Conservation (phyloP, 2,329 filamentous ascomycete species). For the Fusarium piperis region DNA sequence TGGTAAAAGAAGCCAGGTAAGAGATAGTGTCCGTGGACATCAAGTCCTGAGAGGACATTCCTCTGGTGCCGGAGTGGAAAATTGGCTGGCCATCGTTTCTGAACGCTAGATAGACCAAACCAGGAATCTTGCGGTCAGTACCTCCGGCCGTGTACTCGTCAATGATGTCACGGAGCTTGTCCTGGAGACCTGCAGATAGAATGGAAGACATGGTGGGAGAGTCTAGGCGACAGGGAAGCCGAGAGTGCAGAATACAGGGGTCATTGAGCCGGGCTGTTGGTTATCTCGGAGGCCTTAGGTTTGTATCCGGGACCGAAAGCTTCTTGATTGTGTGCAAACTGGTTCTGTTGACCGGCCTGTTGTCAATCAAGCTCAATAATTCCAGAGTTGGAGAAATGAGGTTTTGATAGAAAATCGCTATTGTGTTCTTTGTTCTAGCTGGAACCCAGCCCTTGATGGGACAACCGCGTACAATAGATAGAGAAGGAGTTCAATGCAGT, state of each 20-base stretch:
- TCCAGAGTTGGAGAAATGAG: neutral
- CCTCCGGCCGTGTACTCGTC: neutral
- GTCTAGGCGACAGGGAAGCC: neutral
- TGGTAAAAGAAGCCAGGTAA: constrained; percentile 3
- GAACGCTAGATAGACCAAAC: neutral
- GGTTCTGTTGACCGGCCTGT: neutral
- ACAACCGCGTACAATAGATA: too few relatives aligned
- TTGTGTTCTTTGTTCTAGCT: too few relatives aligned
- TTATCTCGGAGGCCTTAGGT: neutral
- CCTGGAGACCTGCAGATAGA: neutral
- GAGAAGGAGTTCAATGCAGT: constrained; percentile 29
- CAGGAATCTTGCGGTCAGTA: neutral
- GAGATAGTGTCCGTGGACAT: neutral
- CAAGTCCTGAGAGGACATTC: neutral
- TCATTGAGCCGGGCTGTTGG: neutral
- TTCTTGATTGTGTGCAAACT: neutral
- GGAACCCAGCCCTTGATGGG: too few relatives aligned
- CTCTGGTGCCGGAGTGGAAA: neutral
- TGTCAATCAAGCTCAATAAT: neutral
- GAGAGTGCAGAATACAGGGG: neutral
- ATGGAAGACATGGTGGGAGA: neutral
- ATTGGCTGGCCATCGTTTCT: neutral
- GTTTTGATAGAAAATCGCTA: neutral
- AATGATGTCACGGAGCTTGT: neutral
- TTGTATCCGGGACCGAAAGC: neutral